Evolutionary conservation across 73 alveolate genomes (phyloP).

Genomic region (Symbiodinium pilosum): DNA sequence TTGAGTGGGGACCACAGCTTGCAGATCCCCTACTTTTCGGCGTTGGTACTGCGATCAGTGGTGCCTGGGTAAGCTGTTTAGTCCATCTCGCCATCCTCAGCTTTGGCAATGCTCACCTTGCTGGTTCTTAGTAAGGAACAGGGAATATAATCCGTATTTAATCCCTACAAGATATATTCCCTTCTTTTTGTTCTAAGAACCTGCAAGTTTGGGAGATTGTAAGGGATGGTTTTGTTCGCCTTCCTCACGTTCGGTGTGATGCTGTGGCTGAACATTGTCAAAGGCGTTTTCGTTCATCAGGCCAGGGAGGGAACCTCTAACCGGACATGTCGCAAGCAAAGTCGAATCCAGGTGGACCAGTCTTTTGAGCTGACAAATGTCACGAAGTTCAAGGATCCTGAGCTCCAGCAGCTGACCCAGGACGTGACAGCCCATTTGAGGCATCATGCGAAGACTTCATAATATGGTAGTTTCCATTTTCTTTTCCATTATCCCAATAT

Average conservation of each 20-base stretch:
- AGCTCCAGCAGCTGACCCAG: conserved; percentile 13
- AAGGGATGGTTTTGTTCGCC: conserved; percentile 31
- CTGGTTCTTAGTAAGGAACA: too few species aligned
- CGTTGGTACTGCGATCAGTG: not conserved
- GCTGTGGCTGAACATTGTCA: conserved; percentile 42
- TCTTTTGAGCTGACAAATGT: conserved; percentile 38
- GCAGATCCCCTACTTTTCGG: conserved; percentile 11
- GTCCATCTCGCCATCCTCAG: not conserved
- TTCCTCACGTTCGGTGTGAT: conserved; percentile 19
- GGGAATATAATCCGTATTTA: too few species aligned
- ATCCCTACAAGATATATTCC: too few species aligned
- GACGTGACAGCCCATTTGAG: too few species aligned
- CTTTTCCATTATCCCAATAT: too few species aligned
- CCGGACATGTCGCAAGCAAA: too few species aligned
- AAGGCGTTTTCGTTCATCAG: conserved; percentile 77
- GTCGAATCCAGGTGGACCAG: conserved; percentile 33
- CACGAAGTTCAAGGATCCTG: conserved; percentile 41
- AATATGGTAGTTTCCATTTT: too few species aligned
- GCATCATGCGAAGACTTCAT: too few species aligned
- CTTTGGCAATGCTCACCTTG: too few species aligned
- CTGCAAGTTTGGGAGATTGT: not conserved
- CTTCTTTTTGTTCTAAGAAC: too few species aligned
- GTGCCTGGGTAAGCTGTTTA: not conserved
- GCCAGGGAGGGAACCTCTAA: too few species aligned
- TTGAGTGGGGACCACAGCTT: conserved; percentile 77